Percentiles rank a stretch among this genome's conserved stretches.
Evolutionary conservation across 179 eudicot species (phyloP).

Genomic region (Monotropa hypopitys): DNA sequence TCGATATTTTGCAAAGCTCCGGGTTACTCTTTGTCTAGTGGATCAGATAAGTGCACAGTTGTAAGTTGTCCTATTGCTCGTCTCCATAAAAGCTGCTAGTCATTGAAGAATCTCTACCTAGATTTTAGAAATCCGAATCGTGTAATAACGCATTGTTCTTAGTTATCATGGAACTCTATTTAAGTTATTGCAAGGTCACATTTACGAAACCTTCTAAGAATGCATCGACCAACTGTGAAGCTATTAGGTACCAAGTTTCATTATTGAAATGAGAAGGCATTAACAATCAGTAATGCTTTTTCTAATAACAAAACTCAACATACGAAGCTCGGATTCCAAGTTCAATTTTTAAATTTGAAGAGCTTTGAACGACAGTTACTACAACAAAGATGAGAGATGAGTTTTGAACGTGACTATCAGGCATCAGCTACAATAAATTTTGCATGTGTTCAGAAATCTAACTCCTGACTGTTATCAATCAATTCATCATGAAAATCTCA

Average conservation of each 20-base stretch:
- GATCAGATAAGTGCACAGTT: neutral
- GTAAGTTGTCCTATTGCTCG: neutral
- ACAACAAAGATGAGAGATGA: neutral
- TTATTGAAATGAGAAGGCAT: neutral
- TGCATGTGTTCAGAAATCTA: neutral
- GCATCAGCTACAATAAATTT: neutral
- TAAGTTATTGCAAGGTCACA: neutral
- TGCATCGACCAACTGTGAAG: too few relatives aligned
- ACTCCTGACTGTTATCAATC: too few relatives aligned
- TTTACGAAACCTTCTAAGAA: neutral
- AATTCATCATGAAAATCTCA: neutral
- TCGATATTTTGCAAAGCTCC: neutral
- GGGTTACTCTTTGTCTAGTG: neutral
- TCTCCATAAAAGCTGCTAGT: neutral
- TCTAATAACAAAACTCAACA: neutral
- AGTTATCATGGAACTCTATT: neutral
- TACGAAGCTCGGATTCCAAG: neutral
- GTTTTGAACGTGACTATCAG: neutral
- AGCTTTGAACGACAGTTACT: neutral
- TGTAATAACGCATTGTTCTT: neutral
- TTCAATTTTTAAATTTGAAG: neutral
- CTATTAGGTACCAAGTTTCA: neutral
- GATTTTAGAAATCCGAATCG: neutral
- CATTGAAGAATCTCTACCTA: neutral
- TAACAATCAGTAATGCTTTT: neutral